Conservation (phyloP, 2,329 filamentous ascomycete species). For the Trichoderma sp. region DNA sequence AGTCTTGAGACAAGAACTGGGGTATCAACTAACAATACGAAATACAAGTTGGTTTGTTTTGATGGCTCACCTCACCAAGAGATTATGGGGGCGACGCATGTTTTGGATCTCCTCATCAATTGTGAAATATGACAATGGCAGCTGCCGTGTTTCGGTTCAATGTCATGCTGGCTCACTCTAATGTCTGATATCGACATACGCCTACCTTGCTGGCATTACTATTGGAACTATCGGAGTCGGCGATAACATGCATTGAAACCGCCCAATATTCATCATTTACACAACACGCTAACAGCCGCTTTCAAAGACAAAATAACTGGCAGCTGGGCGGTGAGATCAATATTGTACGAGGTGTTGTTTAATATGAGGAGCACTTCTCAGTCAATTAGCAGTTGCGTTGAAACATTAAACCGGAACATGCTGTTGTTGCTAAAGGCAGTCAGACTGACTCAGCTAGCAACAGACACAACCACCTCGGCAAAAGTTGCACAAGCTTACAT, state of each 20-base stretch:
- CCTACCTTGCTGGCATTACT: neutral
- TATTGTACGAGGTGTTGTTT: neutral
- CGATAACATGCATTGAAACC: neutral
- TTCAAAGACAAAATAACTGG: neutral
- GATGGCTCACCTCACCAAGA: neutral
- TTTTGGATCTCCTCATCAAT: neutral
- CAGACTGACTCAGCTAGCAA: neutral
- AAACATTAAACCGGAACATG: neutral
- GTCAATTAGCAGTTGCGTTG: neutral
- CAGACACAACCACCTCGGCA: neutral
- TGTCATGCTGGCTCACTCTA: neutral
- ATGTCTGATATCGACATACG: neutral
- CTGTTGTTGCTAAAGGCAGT: neutral
- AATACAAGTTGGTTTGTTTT: neutral
- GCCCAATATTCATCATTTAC: neutral
- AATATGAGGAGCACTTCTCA: neutral
- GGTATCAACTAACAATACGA: neutral
- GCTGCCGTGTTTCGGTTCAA: neutral
- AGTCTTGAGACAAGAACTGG: neutral
- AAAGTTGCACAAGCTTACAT: neutral
- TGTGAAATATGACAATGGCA: neutral
- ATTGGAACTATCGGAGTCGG: neutral
- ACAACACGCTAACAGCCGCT: neutral
- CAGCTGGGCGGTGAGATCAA: neutral
- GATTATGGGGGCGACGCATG: neutral